A percentile compares a stretch with the other conserved stretches of the same genome.
Conservation (phyloP, 2,329 filamentous ascomycete genomes). For the Nannizziopsis arthrosporioides region DNA sequence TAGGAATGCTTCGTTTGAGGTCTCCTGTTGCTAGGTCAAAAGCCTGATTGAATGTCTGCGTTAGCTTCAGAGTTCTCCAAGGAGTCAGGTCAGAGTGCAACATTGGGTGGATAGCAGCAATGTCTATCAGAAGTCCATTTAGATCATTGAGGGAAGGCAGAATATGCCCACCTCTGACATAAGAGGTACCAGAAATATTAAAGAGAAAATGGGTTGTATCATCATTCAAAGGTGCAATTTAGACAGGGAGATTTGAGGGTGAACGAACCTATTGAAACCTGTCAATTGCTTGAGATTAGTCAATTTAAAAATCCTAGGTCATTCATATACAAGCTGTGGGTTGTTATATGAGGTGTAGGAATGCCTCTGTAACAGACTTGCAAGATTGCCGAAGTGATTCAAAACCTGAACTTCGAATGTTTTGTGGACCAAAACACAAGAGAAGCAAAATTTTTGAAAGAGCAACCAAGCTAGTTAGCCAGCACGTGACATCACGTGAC, state of each 20-base stretch:
- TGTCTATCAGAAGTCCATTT: constrained; percentile 60
- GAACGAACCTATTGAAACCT: constrained; percentile 5
- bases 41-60: neutral
- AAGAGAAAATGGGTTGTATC: constrained; percentile 47
- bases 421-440: no score
- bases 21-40: no score
- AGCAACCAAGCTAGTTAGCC: no score
- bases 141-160: constrained; percentile 55
- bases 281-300: neutral
- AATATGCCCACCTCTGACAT: constrained; percentile 50
- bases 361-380: no score
- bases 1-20: no score
- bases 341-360: no score
- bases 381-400: no score
- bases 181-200: constrained; percentile 88
- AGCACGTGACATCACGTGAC: no score
- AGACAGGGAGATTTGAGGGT: constrained; percentile 14
- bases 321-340: no score
- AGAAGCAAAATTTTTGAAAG: no score
- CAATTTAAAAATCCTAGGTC: no score
- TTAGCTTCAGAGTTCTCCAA: neutral
- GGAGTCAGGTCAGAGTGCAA: neutral
- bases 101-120: neutral
- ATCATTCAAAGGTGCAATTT: constrained; percentile 43
- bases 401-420: no score